A percentile compares a stretch with the other conserved stretches of the same genome.
These are phyloP conservation scores for fission yeast (Schizosaccharomyces pombe) DNA, from an alignment of 805 yeast species.

Conservation along the genomic window DNA sequence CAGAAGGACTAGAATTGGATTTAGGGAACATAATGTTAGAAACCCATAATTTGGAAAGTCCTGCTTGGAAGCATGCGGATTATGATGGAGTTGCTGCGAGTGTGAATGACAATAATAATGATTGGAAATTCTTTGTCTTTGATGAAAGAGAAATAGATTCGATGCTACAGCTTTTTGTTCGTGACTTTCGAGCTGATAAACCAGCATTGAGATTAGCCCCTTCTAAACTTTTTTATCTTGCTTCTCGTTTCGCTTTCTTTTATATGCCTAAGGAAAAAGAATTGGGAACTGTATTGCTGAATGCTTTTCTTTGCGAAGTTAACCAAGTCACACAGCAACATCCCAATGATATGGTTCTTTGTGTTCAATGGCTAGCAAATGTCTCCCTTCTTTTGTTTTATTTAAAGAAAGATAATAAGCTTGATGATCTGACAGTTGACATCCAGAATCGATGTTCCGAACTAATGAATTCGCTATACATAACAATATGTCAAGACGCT, in stretches of 20 bases:
- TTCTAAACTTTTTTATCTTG: slow-evolving; percentile 21
- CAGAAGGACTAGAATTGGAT: not conserved
- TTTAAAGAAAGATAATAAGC: slow-evolving; percentile 14
- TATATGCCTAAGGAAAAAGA: slow-evolving; percentile 14
- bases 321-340: slow-evolving; percentile 15
- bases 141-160: slow-evolving; percentile 17
- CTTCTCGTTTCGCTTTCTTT: slow-evolving; percentile 19
- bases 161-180: slow-evolving; percentile 18
- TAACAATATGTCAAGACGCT: slow-evolving; percentile 16
- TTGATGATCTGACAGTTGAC: slow-evolving; percentile 24
- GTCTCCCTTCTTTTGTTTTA: slow-evolving; percentile 58
- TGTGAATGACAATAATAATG: slow-evolving; percentile 13
- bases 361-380: slow-evolving; percentile 73
- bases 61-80: not conserved
- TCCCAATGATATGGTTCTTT: slow-evolving; percentile 18
- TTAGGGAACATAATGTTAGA: not conserved
- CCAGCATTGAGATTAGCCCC: slow-evolving; percentile 18
- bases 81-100: not conserved
- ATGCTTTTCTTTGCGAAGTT: slow-evolving; percentile 12
- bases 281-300: slow-evolving; percentile 14
- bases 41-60: not conserved
- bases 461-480: slow-evolving; percentile 16
- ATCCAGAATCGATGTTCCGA: slow-evolving; percentile 14
- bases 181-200: slow-evolving; percentile 18
- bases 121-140: slow-evolving; percentile 21